Percentiles rank a stretch among this genome's conserved stretches.
Conservation (phyloP, 805 yeast genomes). For the Candida broadrunensis region DNA sequence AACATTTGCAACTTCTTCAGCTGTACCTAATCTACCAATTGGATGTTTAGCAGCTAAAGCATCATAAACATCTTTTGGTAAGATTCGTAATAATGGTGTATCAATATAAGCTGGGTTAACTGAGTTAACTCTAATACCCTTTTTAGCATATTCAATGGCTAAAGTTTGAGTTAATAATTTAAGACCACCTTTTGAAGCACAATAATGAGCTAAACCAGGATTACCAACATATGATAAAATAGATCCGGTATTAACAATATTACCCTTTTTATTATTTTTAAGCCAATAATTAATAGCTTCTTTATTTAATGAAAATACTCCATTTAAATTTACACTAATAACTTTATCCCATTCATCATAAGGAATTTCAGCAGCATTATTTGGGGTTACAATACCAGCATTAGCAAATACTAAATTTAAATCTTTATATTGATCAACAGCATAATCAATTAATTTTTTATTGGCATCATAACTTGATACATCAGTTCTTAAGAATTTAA, state of each 20-base stretch:
- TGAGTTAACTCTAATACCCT: constrained; percentile 35
- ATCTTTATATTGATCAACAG: constrained; percentile 6
- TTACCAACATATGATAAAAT: constrained; percentile 30
- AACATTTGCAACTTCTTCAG: constrained; percentile 33
- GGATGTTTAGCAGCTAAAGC: constrained; percentile 27
- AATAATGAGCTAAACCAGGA: constrained; percentile 27
- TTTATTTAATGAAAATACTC: constrained; percentile 11
- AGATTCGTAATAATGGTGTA: constrained; percentile 30
- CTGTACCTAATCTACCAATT: constrained; percentile 30
- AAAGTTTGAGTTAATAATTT: constrained; percentile 33
- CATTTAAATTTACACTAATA: constrained; percentile 9
- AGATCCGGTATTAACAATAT: constrained; percentile 36
- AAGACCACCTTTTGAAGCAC: constrained; percentile 36
- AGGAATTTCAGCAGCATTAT: constrained; percentile 7
- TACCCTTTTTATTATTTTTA: constrained; percentile 19
- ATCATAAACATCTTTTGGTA: constrained; percentile 18
- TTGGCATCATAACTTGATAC: constrained; percentile 7
- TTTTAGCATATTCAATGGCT: constrained; percentile 33
- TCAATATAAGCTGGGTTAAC: constrained; percentile 40
- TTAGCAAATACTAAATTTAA: constrained; percentile 11
- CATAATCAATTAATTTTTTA: constrained; percentile 6
- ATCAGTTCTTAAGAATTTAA: constrained; percentile 7
- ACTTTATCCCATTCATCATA: constrained; percentile 10
- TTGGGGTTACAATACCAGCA: constrained; percentile 10
- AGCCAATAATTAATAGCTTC: constrained; percentile 9